These are phyloP conservation scores for Wickerhamiella kurtzmanii DNA, from an alignment of 805 yeast species.

Conservation along the genomic window DNA sequence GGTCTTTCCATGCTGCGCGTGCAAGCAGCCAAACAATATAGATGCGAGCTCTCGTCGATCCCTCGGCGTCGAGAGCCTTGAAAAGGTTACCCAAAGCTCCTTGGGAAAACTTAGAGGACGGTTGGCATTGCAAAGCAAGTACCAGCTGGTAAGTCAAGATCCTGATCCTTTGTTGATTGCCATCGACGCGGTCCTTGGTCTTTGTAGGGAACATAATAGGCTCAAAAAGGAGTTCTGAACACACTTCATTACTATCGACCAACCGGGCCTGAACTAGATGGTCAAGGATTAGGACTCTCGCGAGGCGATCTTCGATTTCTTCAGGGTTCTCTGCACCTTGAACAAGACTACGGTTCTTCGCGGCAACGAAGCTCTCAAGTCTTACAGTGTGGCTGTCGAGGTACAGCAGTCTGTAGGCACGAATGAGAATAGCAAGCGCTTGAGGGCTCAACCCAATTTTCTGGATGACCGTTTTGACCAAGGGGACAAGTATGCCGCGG, in stretches of 20 bases:
- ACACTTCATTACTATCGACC: constrained; percentile 36
- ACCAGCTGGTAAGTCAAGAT: constrained; percentile 44
- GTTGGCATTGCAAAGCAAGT: constrained; percentile 29
- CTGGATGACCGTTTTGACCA: background rate
- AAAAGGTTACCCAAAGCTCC: constrained; percentile 22
- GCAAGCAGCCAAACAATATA: constrained; percentile 73
- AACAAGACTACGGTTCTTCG: constrained; percentile 26
- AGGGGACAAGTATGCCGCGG: background rate
- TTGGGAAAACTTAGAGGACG: constrained; percentile 17
- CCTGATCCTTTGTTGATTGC: constrained; percentile 55
- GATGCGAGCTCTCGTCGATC: constrained; percentile 62
- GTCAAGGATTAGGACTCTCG: constrained; percentile 18
- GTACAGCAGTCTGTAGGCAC: background rate
- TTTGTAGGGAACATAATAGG: constrained; percentile 8
- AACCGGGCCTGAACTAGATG: constrained; percentile 4
- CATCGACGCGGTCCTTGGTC: constrained; percentile 36
- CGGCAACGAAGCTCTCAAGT: constrained; percentile 33
- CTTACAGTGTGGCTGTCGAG: background rate
- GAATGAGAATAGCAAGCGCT: background rate
- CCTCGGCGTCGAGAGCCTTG: constrained; percentile 41
- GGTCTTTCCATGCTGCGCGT: constrained; percentile 26
- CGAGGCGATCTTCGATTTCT: constrained; percentile 24
- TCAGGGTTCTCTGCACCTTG: constrained; percentile 22
- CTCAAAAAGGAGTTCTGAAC: constrained; percentile 23
- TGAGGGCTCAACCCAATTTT: background rate